phyloP scores from a whole-genome alignment of 2,329 filamentous ascomycete genomes.

The Septoria petroselini region DNA sequence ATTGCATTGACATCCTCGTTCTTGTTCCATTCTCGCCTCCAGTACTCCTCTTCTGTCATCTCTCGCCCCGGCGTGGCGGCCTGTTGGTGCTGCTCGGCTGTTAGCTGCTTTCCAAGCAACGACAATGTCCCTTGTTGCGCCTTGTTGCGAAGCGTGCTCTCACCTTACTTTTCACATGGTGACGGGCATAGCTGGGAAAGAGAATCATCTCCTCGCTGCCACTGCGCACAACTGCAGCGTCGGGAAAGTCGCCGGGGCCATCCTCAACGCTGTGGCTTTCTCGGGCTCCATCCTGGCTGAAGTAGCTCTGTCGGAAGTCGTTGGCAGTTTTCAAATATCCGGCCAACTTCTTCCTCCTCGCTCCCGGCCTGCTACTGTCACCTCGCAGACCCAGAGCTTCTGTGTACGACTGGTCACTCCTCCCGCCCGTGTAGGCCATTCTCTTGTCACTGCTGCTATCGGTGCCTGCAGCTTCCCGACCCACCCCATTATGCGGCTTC shows the following conservation, averaged over 20 bases:
- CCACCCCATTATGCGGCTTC: constrained; percentile 36
- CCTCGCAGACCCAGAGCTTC: constrained; percentile 35
- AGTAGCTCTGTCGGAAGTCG: constrained; percentile 65
- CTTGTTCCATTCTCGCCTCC: constrained; percentile 73
- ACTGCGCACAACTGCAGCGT: constrained; percentile 73
- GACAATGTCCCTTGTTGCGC: too few relatives aligned
- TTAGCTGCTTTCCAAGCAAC: neutral
- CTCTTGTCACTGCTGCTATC: constrained; percentile 26
- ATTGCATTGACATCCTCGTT: constrained; percentile 79
- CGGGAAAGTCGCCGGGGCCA: constrained; percentile 66
- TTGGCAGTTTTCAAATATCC: constrained; percentile 69
- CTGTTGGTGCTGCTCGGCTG: constrained; percentile 12
- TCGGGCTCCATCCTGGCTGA: constrained; percentile 38
- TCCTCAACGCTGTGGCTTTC: constrained; percentile 27
- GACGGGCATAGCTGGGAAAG: constrained; percentile 89
- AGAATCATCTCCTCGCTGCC: constrained; percentile 90
- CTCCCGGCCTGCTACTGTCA: constrained; percentile 58
- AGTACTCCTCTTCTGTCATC: constrained; percentile 56
- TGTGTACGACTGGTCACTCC: constrained; percentile 37
- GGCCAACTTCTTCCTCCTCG: constrained; percentile 74
- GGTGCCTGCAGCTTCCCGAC: neutral
- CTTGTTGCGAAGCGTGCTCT: constrained; percentile 18
- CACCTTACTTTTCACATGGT: constrained; percentile 56
- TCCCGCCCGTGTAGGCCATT: constrained; percentile 35
- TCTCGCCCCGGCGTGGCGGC: constrained; percentile 24